A percentile compares a stretch with the other conserved stretches of the same genome.
These are phyloP conservation scores for Tetragonia tetragonoides DNA, from an alignment of 148 eudicot species.

Conservation along the genomic window DNA sequence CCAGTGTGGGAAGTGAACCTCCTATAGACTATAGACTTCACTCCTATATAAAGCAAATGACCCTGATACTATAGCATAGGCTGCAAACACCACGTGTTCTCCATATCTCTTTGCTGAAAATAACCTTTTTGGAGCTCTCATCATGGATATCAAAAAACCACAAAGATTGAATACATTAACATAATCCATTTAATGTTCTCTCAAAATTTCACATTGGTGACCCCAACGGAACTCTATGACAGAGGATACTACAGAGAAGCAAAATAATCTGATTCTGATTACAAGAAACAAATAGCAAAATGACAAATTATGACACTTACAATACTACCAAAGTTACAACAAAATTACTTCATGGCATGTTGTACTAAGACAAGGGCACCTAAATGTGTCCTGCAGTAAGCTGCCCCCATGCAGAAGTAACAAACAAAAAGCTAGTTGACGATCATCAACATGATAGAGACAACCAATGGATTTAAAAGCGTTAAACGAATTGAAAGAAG, in stretches of 20 bases:
- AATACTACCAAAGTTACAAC: too few relatives aligned
- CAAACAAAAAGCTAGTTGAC: too few relatives aligned
- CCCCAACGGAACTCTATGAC: neutral
- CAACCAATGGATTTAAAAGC: neutral
- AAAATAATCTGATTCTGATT: too few relatives aligned
- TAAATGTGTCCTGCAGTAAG: too few relatives aligned
- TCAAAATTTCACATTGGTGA: neutral
- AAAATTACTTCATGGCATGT: too few relatives aligned
- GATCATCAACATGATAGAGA: too few relatives aligned
- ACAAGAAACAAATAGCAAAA: too few relatives aligned
- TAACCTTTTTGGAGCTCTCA: neutral
- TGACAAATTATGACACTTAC: too few relatives aligned
- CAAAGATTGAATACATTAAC: neutral
- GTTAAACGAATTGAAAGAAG: neutral
- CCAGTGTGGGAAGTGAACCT: neutral
- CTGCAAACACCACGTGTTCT: neutral
- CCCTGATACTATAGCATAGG: neutral
- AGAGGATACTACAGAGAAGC: neutral
- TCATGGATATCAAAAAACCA: too few relatives aligned
- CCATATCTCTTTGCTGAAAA: neutral
- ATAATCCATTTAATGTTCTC: neutral
- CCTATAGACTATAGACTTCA: neutral
- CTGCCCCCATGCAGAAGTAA: too few relatives aligned
- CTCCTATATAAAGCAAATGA: neutral
- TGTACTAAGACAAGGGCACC: too few relatives aligned